These are phyloP conservation scores for Nicotiana otophora DNA, from an alignment of 257 asterid species.

Conservation along the genomic window DNA sequence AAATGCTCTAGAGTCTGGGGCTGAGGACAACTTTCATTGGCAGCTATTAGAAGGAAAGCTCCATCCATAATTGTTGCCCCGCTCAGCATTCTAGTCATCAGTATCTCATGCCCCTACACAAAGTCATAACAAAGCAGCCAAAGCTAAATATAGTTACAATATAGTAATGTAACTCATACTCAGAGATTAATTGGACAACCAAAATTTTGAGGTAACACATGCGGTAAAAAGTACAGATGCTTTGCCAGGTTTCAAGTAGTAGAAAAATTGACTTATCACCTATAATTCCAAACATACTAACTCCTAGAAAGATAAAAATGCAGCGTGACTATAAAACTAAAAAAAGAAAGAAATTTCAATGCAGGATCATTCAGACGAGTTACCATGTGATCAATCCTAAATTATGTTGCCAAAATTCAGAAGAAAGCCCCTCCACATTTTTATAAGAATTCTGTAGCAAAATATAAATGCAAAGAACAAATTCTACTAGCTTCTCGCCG, in stretches of 20 bases:
- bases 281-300: neutral
- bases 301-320: neutral
- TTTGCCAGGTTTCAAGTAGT: neutral
- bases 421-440: neutral
- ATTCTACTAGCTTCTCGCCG: neutral
- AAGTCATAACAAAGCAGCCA: neutral
- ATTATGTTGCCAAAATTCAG: neutral
- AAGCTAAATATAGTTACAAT: neutral
- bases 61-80: constrained; percentile 97
- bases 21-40: constrained; percentile 87
- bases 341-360: neutral
- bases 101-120: constrained; percentile 83
- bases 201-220: neutral
- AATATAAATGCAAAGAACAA: neutral
- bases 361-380: neutral
- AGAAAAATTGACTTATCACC: neutral
- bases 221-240: neutral
- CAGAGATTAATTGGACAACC: neutral
- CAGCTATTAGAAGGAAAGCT: constrained; percentile 84
- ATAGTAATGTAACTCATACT: neutral
- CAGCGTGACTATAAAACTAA: neutral
- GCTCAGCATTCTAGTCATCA: constrained; percentile 94
- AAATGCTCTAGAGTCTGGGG: constrained; percentile 95
- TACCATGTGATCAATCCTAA: neutral
- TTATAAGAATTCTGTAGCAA: neutral